These are phyloP conservation scores for Aspergillus fumigatiaffinis DNA, from an alignment of 2,329 filamentous ascomycete species.

Conservation along the genomic window DNA sequence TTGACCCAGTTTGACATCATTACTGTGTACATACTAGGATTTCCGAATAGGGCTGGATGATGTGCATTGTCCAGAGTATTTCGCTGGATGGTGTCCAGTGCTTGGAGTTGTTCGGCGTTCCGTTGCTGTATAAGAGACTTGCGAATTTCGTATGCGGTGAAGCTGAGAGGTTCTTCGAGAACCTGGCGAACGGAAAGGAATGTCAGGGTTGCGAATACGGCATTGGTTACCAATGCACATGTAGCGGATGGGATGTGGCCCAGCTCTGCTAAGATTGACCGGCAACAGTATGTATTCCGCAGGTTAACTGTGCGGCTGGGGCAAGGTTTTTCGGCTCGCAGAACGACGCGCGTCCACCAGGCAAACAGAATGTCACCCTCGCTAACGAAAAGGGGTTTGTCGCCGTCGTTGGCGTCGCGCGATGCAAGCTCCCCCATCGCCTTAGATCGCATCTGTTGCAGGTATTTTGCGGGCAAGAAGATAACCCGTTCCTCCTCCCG, in stretches of 20 bases:
- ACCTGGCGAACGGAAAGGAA: slow-evolving; percentile 5
- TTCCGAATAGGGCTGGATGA: slow-evolving; percentile 28
- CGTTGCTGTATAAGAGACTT: slow-evolving; percentile 15
- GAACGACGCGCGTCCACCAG: slow-evolving; percentile 36
- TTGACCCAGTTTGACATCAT: slow-evolving; percentile 40
- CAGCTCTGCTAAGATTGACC: slow-evolving; percentile 27
- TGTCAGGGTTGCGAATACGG: slow-evolving; percentile 4
- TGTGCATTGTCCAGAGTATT: slow-evolving; percentile 3
- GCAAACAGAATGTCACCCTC: slow-evolving; percentile 46
- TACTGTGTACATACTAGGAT: slow-evolving; percentile 30
- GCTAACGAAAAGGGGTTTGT: slow-evolving; percentile 38
- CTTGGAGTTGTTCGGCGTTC: slow-evolving; percentile 16
- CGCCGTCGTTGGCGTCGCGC: neutral
- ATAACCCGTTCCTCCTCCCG: slow-evolving; percentile 36
- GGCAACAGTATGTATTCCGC: slow-evolving; percentile 41
- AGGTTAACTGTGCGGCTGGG: slow-evolving; percentile 31
- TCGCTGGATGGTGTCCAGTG: slow-evolving; percentile 9
- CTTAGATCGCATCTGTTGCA: slow-evolving; percentile 26
- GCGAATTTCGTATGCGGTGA: slow-evolving; percentile 11
- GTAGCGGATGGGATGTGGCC: slow-evolving; percentile 16
- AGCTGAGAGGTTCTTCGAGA: slow-evolving; percentile 3
- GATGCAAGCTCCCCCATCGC: slow-evolving; percentile 10
- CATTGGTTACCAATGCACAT: slow-evolving; percentile 23
- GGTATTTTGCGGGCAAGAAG: slow-evolving; percentile 34
- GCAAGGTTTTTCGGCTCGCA: slow-evolving; percentile 19